Evolutionary conservation across 768 basidiomycete species (phyloP), one percentile per base, ranked within the genome.

Genomic region (Hericium erinaceus): DNA sequence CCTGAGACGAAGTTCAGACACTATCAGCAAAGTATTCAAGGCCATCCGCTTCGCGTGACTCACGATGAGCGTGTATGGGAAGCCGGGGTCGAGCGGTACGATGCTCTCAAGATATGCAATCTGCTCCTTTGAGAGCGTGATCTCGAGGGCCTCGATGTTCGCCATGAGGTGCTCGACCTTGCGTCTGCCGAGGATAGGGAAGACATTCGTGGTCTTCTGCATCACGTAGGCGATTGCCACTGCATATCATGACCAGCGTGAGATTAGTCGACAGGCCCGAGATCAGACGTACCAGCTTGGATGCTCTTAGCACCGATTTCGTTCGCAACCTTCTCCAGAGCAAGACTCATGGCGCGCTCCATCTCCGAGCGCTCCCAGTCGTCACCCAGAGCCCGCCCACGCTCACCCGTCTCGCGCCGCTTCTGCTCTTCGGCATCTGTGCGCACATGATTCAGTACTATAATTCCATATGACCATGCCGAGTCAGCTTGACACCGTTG

Each of bases 171-270:
- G 76, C 63, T 79, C 78, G 52, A 79, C 66, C 62, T 80, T 82
- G 52, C 78, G 72, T 0, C 78, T 76, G 2, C 79, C 79, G 33
- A 46, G 16, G 2, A 46, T n/a, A 1, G 44, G 44, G 44, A 46
- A 46, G 22, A 46, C 44, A 11, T 46, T 80, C 66, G 59, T 74
- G 8, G 76, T 71, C 65, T 82, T 83, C 48, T 80, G 77, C 69
- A 82, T 70, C 11, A 82, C 68, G 57, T 80, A 81, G 12, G 78
- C 78, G 56, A 82, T 76, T 5, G 79, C 77, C 4, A 80, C 77
- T 77, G 50, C 33, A 26, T 41, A n/a, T 39, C 57, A 13, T 11
- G 8, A 26, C 12, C 20, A n/a, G 37, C 20, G 13, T 9, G 13
- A n/a, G 10, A 20, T 13, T 22, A 15, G 16, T 5, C 10, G 4